Base-by-base conservation (phyloP, 805 yeast genomes). In the Kuraishia molischiana region DNA sequence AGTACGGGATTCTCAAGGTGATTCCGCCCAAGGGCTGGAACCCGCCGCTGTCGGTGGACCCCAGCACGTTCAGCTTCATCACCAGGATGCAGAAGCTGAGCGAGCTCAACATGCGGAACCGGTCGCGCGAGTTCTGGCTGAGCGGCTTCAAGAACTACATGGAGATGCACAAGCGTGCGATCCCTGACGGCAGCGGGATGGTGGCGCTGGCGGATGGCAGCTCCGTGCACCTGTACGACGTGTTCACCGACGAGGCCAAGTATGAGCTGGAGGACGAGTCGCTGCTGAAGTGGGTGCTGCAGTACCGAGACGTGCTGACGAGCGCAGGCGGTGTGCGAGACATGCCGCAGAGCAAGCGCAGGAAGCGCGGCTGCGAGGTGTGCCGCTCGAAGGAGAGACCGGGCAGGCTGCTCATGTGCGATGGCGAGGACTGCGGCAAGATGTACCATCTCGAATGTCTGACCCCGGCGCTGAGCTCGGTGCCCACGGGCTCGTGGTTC, bases 401-500 rank as follows among this genome's bases (percentile, higher is more conserved):
- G 0, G 56, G 61, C 2, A 56, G 62, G 22, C 72, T 76, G 3
- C 54, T 80, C 18, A 50, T 74, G 4, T 89, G 96, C 54, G 84
- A 79, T 47, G 78, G 79, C 18, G 79, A 74, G 43, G 81, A 81
- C 29, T 89, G 96, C 51, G 76, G 80, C 41, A 69, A 67, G 37
- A 69, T 74, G 1, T 85, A 62, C 55, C 96, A 89, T 54, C 64
- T 67, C 58, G 58, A 61, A 29, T 86, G 95, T 51, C 59, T 86
- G n/a, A 58, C 57, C 11, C 81, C 81, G 2, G 77, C 77, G 2
- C 46, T 81, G 19, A 51, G 56, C 1, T 48, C 49, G 2, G 59
- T 79, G 2, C 87, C 89, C 0, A 52, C 63, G 19, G 73, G 72
- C 9, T 70, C 66, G 14, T 89, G 95, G 95, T 79, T 69, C 51